A percentile compares a stretch with the other conserved stretches of the same genome.
Conservation (phyloP, 345 rosid genomes). For the Sisymbrium altissimum region DNA sequence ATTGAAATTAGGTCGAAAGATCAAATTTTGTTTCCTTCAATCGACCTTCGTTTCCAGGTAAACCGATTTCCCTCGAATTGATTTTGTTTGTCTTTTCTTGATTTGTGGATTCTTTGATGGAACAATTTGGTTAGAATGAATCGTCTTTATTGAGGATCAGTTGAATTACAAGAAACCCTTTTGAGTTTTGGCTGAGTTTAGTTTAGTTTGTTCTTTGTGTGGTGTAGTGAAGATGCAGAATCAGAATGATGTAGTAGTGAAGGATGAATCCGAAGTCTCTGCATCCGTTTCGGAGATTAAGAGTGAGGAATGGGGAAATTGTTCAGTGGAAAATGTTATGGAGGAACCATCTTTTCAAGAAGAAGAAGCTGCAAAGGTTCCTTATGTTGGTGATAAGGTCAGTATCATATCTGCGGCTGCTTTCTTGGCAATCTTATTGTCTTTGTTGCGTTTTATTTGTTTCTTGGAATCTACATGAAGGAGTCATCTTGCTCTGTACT, state of each 20-base stretch:
- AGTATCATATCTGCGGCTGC: not conserved
- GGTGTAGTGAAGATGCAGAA: constrained; percentile 46
- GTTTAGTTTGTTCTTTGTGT: not conserved
- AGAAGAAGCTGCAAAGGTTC: constrained; percentile 58
- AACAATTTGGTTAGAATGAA: not conserved
- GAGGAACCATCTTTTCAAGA: constrained; percentile 56
- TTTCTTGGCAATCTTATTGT: not conserved
- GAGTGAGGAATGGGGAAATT: constrained; percentile 43
- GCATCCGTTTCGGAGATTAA: constrained; percentile 34
- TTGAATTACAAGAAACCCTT: not conserved
- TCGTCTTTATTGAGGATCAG: constrained; percentile 1
- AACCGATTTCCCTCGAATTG: not conserved
- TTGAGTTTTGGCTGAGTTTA: not conserved
- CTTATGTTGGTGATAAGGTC: constrained; percentile 87
- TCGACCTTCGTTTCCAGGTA: constrained; percentile 24
- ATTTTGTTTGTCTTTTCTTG: not conserved
- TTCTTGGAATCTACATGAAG: not conserved
- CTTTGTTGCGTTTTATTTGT: not conserved
- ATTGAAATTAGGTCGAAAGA: constrained; percentile 9
- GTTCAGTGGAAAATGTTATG: constrained; percentile 51
- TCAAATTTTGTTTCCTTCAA: not conserved
- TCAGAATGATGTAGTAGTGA: constrained; percentile 35
- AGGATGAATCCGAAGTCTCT: constrained; percentile 41
- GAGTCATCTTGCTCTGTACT: not conserved
- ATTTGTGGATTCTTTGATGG: constrained; percentile 8